Base-by-base conservation (phyloP, 2,329 filamentous ascomycete genomes). In the Botrytis sinoallii region DNA sequence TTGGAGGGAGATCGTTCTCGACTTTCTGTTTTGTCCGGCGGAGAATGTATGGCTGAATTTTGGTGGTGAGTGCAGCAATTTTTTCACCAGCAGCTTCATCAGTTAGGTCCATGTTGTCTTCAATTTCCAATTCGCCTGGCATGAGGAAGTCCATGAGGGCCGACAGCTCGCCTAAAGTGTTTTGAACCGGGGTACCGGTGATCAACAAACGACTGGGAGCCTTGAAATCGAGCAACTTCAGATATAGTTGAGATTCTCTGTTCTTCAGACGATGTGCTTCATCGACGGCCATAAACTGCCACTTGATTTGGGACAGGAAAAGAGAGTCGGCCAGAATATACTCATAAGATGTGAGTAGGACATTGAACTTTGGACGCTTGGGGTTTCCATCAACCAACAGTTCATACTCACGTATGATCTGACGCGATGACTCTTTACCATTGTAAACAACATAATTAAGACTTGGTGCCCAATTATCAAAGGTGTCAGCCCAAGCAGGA, bases 261-360 rank as follows among this genome's bases (percentile, higher is more conserved):
- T 99, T 99, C 85, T 99, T 99, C 77, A 99, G 85, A 71, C 97
- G 93, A 84, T 99, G 96, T 44, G 96, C 96, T 84, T 99, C 96
- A 78, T 99, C 96, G 63, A 99, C 94, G 55, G 93, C 94, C 81
- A 99, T 90, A 73, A 96, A 96, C 82, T 99, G 96, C 95, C 96
- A 99, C 82, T 97, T 98, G 83, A 99, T 93, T 76, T 92, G 91
- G 74, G 92, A 92, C 55, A 99, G 84, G 80, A 97, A 97, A 55
- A 91, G 86, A 76, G 92, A 91, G 81, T 99, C 96, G 73, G 91
- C 89, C 66, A 98, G 87, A 73, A 98, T 96, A 81, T 97, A 98
- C 83, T 99, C 96, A 81, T 99, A 99, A 0, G 96, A 98, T 1
- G 96, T 99, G 74, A 99, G 89, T 48, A 99, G 87, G n/a, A 97